Percentiles rank a stretch among this genome's conserved stretches.
These are phyloP conservation scores for Limonium bicolor DNA, from an alignment of 148 eudicot genomes.

Conservation along the genomic window DNA sequence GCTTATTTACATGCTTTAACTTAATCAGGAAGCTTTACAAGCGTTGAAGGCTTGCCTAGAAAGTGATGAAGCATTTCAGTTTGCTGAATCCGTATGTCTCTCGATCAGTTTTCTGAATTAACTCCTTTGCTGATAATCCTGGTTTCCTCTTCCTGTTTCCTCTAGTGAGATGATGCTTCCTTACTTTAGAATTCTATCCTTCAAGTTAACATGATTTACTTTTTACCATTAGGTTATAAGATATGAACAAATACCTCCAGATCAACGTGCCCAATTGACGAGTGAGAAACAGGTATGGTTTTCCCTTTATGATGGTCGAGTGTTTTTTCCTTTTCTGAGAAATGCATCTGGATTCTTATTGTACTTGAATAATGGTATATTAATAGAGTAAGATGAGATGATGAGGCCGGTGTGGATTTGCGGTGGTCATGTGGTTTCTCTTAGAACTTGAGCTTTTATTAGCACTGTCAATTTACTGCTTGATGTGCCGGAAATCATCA, in stretches of 20 bases:
- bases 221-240: slow-evolving; percentile 40
- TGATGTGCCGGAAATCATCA: too few species aligned
- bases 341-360: neutral
- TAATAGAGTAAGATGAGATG: too few species aligned
- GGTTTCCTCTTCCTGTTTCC: neutral
- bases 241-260: slow-evolving; percentile 73
- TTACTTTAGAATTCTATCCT: neutral
- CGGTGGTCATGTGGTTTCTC: too few species aligned
- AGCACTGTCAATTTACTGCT: too few species aligned
- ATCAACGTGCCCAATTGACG: slow-evolving; percentile 61
- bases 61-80: slow-evolving; percentile 66
- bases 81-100: slow-evolving; percentile 46
- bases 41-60: slow-evolving; percentile 45
- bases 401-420: too few species aligned
- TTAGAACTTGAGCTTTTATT: too few species aligned
- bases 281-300: slow-evolving; percentile 69
- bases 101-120: neutral
- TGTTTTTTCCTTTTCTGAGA: neutral
- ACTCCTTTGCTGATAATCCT: neutral
- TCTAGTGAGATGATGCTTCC: neutral
- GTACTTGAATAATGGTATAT: too few species aligned
- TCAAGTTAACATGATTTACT: neutral
- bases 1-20: neutral
- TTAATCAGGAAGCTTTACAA: slow-evolving; percentile 53
- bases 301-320: neutral